phyloP scores from a whole-genome alignment of 2,329 filamentous ascomycete species.

The Fusarium siculi region DNA sequence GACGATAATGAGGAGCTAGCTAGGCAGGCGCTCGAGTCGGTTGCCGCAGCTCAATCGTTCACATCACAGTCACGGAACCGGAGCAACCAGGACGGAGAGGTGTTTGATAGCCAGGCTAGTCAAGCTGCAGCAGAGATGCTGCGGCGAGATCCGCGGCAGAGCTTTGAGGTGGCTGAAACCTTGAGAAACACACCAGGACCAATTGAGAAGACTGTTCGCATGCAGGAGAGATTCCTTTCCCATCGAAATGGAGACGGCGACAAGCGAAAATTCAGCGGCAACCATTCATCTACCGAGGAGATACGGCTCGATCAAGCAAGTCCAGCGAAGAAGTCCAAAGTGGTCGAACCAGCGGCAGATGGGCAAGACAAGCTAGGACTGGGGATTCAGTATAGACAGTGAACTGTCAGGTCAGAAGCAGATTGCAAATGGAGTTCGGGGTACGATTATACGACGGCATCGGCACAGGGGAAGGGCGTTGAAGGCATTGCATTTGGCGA shows the following conservation, averaged over 20 bases:
- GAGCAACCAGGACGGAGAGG: constrained; percentile 56
- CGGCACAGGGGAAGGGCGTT: constrained; percentile 22
- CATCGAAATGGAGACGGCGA: constrained; percentile 57
- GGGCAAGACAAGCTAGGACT: constrained; percentile 58
- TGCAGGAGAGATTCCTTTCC: constrained; percentile 64
- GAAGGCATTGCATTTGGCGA: neutral
- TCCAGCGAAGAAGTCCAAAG: constrained; percentile 63
- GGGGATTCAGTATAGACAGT: constrained; percentile 61
- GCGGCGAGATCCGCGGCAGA: constrained; percentile 66
- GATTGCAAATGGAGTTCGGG: constrained; percentile 30
- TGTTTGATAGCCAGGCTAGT: constrained; percentile 80
- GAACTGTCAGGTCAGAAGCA: constrained; percentile 1
- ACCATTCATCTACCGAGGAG: constrained; percentile 45
- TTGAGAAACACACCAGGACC: constrained; percentile 57
- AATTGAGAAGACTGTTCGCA: constrained; percentile 56
- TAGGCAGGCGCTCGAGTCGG: constrained; percentile 63
- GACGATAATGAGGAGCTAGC: constrained; percentile 69
- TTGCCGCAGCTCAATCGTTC: constrained; percentile 58
- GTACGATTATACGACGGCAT: constrained; percentile 24
- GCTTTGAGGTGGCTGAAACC: constrained; percentile 61
- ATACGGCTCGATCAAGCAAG: constrained; percentile 53
- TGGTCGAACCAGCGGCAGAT: constrained; percentile 53
- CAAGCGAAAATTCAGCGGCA: constrained; percentile 63
- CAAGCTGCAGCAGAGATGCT: constrained; percentile 81
- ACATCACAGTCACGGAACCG: constrained; percentile 41